Percentiles rank a stretch among this genome's conserved stretches.
Conservation (phyloP, 1,284 basidiomycete species). For the Lentinus polychrous region DNA sequence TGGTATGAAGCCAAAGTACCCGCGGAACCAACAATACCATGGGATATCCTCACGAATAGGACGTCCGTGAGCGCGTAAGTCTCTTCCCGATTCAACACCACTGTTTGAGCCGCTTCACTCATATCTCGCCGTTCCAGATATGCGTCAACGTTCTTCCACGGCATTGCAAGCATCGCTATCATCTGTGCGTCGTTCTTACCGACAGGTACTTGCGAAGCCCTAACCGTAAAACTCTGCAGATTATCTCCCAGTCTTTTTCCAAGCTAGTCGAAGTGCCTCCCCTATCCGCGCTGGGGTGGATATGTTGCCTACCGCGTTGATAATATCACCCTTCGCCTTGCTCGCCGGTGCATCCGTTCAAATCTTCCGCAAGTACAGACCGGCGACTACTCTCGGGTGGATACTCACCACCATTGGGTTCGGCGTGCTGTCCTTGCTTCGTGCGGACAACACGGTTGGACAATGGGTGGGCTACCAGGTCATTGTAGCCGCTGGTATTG, state of each 20-base stretch:
- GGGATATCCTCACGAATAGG: slow-evolving; percentile 12
- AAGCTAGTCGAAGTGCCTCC: slow-evolving; percentile 26
- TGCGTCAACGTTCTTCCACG: slow-evolving; percentile 11
- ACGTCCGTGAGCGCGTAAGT: slow-evolving; percentile 8
- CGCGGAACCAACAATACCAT: slow-evolving; percentile 14
- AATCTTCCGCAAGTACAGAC: slow-evolving; percentile 18
- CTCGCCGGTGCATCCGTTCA: slow-evolving; percentile 17
- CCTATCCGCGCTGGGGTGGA: slow-evolving; percentile 21
- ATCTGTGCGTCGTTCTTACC: slow-evolving; percentile 10
- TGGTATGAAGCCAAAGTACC: slow-evolving; percentile 12
- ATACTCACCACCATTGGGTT: slow-evolving; percentile 22
- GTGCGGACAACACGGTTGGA: slow-evolving; percentile 18
- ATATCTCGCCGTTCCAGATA: not conserved
- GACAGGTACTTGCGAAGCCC: not conserved
- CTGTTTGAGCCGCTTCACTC: not conserved
- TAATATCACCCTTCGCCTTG: slow-evolving; percentile 20
- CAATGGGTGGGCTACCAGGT: slow-evolving; percentile 29
- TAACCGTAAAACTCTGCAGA: slow-evolving; percentile 14
- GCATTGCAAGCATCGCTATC: slow-evolving; percentile 11
- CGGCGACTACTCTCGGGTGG: slow-evolving; percentile 23
- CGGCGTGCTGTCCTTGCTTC: slow-evolving; percentile 22
- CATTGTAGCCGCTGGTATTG: slow-evolving; percentile 18
- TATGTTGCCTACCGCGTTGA: slow-evolving; percentile 16
- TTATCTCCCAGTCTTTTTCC: slow-evolving; percentile 34
- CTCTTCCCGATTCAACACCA: not conserved